Conservation (phyloP, 2,329 filamentous ascomycete genomes). For the Fusarium hostae region DNA sequence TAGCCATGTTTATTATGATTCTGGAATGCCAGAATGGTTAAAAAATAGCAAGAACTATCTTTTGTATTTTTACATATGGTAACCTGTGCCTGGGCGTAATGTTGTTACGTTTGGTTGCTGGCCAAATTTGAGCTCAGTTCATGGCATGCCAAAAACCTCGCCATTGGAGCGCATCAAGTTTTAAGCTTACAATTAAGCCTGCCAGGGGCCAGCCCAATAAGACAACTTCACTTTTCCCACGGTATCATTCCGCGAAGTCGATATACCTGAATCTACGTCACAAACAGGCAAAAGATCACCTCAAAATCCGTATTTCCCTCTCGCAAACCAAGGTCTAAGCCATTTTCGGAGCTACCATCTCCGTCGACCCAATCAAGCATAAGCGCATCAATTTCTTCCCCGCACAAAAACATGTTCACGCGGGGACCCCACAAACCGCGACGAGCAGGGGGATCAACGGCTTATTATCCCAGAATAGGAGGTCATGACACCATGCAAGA, state of each 20-base stretch:
- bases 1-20: no score
- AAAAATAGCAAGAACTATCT: no score
- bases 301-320: neutral
- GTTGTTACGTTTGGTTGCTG: neutral
- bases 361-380: slow-evolving; percentile 20
- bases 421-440: slow-evolving; percentile 25
- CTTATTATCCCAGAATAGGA: slow-evolving; percentile 5
- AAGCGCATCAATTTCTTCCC: neutral
- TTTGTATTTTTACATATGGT: fast-evolving
- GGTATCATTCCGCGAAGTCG: neutral
- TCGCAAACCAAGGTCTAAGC: neutral
- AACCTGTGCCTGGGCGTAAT: fast-evolving
- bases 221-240: neutral
- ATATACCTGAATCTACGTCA: neutral
- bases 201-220: neutral
- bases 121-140: fast-evolving
- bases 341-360: slow-evolving; percentile 8
- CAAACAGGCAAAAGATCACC: slow-evolving; percentile 17
- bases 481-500: slow-evolving; percentile 5
- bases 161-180: slow-evolving; percentile 7
- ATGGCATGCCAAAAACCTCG: fast-evolving
- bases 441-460: slow-evolving; percentile 1
- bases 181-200: neutral
- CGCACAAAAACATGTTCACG: slow-evolving; percentile 8
- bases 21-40: no score